Evolutionary conservation across 345 rosid genomes (phyloP).

Genomic region (Eucalyptus lansdowneana): DNA sequence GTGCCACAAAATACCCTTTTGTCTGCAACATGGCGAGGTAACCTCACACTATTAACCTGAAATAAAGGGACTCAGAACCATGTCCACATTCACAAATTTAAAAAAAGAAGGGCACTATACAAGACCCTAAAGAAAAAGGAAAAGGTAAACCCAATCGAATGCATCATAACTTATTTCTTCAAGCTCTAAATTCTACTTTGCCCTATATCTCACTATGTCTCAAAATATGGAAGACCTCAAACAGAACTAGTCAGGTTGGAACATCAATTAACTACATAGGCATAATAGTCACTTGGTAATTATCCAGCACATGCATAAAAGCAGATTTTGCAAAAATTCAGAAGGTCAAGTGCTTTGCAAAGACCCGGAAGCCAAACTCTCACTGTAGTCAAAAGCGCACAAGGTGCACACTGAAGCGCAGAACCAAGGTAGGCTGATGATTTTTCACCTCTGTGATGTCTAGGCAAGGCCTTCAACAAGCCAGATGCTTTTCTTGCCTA

Average conservation of each 20-base stretch:
- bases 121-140: background rate
- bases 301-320: background rate
- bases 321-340: background rate
- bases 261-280: background rate
- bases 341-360: background rate
- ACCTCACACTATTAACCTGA: conserved; percentile 84
- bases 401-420: background rate
- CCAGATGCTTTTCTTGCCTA: background rate
- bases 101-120: background rate
- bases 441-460: background rate
- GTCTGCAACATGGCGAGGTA: conserved; percentile 82
- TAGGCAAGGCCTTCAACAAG: background rate
- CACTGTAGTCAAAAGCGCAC: background rate
- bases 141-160: background rate
- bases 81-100: background rate
- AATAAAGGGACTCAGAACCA: background rate
- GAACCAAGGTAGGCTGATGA: background rate
- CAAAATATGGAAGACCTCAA: background rate
- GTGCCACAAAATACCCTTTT: conserved; percentile 62
- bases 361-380: background rate
- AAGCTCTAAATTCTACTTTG: background rate
- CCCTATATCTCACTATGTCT: background rate
- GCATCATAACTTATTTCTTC: background rate
- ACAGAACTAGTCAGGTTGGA: background rate
- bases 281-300: background rate